Percentiles rank a stretch among this genome's conserved stretches.
Conservation (phyloP, 805 yeast genomes). For the Ogataea populi-albae region DNA sequence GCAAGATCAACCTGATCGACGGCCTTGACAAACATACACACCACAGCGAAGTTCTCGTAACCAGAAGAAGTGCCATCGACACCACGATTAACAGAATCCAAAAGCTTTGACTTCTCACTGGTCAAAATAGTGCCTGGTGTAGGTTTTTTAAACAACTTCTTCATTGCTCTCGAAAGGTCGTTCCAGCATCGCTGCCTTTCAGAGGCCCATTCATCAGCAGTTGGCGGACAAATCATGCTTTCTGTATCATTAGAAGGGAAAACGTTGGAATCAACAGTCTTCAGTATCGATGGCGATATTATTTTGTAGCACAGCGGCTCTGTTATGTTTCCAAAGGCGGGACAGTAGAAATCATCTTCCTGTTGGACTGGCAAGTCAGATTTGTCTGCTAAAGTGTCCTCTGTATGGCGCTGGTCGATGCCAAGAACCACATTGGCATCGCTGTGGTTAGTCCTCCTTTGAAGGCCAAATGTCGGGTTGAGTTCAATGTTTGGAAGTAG, state of each 20-base stretch:
- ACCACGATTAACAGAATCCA: slow-evolving; percentile 75
- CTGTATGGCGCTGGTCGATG: not conserved
- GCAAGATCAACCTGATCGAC: slow-evolving; percentile 69
- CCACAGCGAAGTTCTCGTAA: slow-evolving; percentile 63
- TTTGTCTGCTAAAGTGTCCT: not conserved
- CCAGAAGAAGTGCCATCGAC: slow-evolving; percentile 77
- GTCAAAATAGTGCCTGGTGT: slow-evolving; percentile 62
- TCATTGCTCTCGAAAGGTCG: slow-evolving; percentile 52
- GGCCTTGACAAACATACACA: slow-evolving; percentile 63
- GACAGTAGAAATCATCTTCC: slow-evolving; percentile 17
- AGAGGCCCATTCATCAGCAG: slow-evolving; percentile 59
- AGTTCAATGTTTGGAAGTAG: slow-evolving; percentile 20
- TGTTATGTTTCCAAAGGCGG: slow-evolving; percentile 9
- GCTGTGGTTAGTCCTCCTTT: not conserved
- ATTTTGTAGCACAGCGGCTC: slow-evolving; percentile 20
- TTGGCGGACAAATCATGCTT: slow-evolving; percentile 40
- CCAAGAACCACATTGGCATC: not conserved
- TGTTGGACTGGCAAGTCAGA: slow-evolving; percentile 16
- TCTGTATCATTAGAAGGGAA: slow-evolving; percentile 14
- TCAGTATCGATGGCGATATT: slow-evolving; percentile 21
- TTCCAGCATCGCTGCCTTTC: slow-evolving; percentile 68
- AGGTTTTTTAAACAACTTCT: slow-evolving; percentile 70
- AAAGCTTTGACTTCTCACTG: slow-evolving; percentile 48
- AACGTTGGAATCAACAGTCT: slow-evolving; percentile 10
- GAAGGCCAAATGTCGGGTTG: slow-evolving; percentile 1